Base-by-base conservation (phyloP, 2,329 filamentous ascomycete genomes). In the Paracamarosporium sp. region DNA sequence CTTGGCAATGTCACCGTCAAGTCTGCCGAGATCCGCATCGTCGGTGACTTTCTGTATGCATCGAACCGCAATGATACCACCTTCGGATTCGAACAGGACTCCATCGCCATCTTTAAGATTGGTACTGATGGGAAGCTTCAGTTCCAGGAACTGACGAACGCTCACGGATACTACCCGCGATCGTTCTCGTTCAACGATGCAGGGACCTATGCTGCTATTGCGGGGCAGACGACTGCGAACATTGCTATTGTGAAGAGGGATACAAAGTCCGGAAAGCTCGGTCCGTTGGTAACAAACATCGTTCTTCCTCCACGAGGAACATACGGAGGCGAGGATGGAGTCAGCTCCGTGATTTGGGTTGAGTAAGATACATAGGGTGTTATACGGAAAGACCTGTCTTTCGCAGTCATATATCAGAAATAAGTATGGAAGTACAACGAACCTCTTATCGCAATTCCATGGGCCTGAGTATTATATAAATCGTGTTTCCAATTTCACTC, bases 61-160 rank as follows among this genome's bases (percentile, higher is more conserved):
- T 64, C 74, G 1, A 76, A 75, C 59, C 69, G 74, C 27, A 76
- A 76, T 54, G 74, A 77, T 56, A 73, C 72, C 65, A 71, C 68
- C 31, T 76, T 74, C 33, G 61, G 55, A 3, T 76, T 61, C 1
- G 68, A 72, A 20, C 68, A 72, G 22, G 72, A 76, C 47, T 76
- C 73, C 5, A 66, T 76, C 20, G 71, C 72, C 9, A 71, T 73
- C 27, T 77, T 71, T 56, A 66, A 62, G 40, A 75, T 77, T 48
- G 62, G 60, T 28, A 57, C 68, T 13, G 62, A 63, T 17, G 74
- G 74, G 6, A 58, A 58, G 2, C 59, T 77, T 7, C 56, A 63
- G 1, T 75, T 69, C 61, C 67, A 69, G 4, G 73, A 68, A 5
- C 62, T 54, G 9, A 72, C 72, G 0, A 72, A 70, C 4, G 66